Percentiles rank a stretch among this genome's conserved stretches.
phyloP scores from a whole-genome alignment of 352 stramenopile genomes.

The Globisporangium carolinianum region DNA sequence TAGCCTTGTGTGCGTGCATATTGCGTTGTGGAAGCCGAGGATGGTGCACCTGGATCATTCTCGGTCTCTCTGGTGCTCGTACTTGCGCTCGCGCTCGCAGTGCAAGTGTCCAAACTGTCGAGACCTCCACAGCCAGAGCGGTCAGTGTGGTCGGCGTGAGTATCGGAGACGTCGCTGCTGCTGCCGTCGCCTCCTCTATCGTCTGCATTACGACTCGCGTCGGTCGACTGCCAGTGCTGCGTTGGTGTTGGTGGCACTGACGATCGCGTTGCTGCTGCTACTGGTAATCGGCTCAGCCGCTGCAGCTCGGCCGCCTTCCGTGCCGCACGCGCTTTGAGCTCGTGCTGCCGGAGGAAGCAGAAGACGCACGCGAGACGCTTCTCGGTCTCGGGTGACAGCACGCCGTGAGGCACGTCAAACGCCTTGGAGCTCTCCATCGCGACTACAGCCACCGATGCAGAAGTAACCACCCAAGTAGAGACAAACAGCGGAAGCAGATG shows the following conservation, averaged over 20 bases:
- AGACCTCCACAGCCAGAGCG: neutral
- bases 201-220: neutral
- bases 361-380: slow-evolving; percentile 45
- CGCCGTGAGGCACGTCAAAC: slow-evolving; percentile 12
- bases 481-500: too few relatives aligned
- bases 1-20: neutral
- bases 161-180: neutral
- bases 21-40: neutral
- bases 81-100: neutral
- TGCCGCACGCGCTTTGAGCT: slow-evolving; percentile 36
- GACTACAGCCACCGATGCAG: neutral
- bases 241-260: too few relatives aligned
- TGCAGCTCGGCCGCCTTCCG: slow-evolving; percentile 29
- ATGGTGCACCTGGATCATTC: neutral
- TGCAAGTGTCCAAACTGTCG: neutral
- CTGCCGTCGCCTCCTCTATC: slow-evolving; percentile 5
- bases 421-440: slow-evolving; percentile 15
- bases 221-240: neutral
- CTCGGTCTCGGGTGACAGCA: slow-evolving; percentile 34
- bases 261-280: neutral
- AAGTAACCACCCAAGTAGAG: neutral
- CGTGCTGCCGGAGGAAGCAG: slow-evolving; percentile 46
- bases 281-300: slow-evolving; percentile 5
- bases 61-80: neutral
- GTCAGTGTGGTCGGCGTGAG: slow-evolving; percentile 13